phyloP scores from a whole-genome alignment of 495 filamentous ascomycete genomes.

The Daldinia bambusicola region DNA sequence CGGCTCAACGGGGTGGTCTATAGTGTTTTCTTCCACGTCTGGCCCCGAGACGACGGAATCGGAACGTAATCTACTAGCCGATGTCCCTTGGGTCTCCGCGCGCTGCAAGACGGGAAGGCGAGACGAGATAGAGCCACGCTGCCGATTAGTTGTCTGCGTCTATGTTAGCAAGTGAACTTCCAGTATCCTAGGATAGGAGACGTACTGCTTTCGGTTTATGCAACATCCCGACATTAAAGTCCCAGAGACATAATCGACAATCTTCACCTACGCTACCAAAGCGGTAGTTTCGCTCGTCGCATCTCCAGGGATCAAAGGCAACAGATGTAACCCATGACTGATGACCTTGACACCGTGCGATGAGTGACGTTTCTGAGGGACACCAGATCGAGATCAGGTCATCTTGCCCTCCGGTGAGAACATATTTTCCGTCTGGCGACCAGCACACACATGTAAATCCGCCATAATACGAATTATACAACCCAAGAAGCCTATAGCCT shows the following conservation, averaged over 20 bases:
- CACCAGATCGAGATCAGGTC: constrained; percentile 96
- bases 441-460: constrained; percentile 92
- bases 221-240: constrained; percentile 97
- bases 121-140: constrained; percentile 71
- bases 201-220: constrained; percentile 77
- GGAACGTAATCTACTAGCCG: constrained; percentile 69
- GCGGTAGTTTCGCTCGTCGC: constrained; percentile 91
- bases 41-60: constrained; percentile 67
- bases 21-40: constrained; percentile 59
- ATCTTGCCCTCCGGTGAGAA: constrained; percentile 94
- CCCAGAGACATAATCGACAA: constrained; percentile 89
- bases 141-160: constrained; percentile 60
- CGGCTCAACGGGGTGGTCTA: constrained; percentile 83
- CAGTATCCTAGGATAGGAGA: neutral
- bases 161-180: constrained; percentile 25
- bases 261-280: constrained; percentile 97
- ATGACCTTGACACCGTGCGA: constrained; percentile 92
- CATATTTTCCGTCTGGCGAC: constrained; percentile 97
- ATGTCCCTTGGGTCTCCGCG: constrained; percentile 60
- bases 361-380: constrained; percentile 80
- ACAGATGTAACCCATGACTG: constrained; percentile 95
- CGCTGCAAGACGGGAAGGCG: constrained; percentile 59
- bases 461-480: constrained; percentile 93
- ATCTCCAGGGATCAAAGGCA: constrained; percentile 95
- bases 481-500: constrained; percentile 72